Evolutionary conservation across 2,329 filamentous ascomycete genomes (phyloP).

Genomic region (Cordyceps cateniannulata): DNA sequence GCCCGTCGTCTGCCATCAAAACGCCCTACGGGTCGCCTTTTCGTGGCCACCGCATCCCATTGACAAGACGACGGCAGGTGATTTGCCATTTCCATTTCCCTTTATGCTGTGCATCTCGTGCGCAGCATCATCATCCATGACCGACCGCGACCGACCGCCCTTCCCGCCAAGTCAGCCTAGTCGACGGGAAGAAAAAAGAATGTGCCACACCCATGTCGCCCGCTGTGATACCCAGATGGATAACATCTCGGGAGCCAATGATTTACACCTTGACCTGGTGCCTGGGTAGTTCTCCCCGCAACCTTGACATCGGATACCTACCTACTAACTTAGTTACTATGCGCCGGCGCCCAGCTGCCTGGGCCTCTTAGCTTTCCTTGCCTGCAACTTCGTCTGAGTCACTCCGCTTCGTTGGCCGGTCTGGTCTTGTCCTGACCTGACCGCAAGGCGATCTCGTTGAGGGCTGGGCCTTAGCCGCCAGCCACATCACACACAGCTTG

Average conservation of each 20-base stretch:
- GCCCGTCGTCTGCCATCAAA: neutral
- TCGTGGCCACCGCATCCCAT: neutral
- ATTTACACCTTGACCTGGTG: neutral
- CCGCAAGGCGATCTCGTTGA: conserved; percentile 2
- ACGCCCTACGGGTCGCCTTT: conserved; percentile 3
- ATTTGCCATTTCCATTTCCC: neutral
- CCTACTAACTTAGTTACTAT: neutral
- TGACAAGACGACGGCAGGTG: neutral
- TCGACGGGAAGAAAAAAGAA: neutral
- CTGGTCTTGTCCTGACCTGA: neutral
- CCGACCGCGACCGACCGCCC: too few species aligned
- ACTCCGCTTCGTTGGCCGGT: neutral
- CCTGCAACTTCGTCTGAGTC: conserved; percentile 2
- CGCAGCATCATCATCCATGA: neutral
- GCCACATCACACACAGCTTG: conserved; percentile 5
- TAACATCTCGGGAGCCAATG: neutral
- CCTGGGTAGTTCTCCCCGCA: neutral
- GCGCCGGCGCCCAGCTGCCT: neutral
- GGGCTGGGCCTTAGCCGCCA: conserved; percentile 2
- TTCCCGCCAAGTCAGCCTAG: too few species aligned
- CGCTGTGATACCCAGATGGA: neutral
- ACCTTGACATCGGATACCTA: neutral
- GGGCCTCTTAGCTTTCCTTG: neutral
- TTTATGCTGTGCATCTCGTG: neutral
- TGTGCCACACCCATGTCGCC: neutral